Evolutionary conservation across 371 early-diverging fungal species (phyloP), one percentile per base, ranked within the genome.

Genomic region (Circinella minor): DNA sequence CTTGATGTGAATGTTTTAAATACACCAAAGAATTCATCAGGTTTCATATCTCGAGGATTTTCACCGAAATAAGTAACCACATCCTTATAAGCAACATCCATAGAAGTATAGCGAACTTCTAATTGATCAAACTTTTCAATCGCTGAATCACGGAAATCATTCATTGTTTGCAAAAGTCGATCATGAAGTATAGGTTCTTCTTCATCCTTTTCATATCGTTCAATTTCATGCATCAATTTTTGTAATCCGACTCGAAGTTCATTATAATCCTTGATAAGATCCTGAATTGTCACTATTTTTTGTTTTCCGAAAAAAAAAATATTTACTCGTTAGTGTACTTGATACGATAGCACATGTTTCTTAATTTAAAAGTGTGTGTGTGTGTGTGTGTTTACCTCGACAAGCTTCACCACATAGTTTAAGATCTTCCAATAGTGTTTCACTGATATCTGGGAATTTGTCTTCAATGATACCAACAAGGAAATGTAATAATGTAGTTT

Each of bases 21-120:
- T 38, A 94, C 88, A 17, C 91, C 90, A 85, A 95, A 94, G 84
- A 94, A 96, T 71, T 95, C 96, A 71, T 97, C 96, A 0, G 94
- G 94, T 60, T 93, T 92, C 81, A 89, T 92, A 18, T 85, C 78
- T 6, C 76, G 77, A 20, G 94, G 83, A 61, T 96, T 93, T 75
- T 97, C 97, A 36, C 96, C 96, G 75, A 88, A 95, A 62, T 89
- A 90, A 6, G 83, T 80, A 27, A 94, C 90, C 3, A 90, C 85
- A 60, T 91, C 89, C 66, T 88, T 85, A 68, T 92, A 92, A 2
- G 87, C 74, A 11, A 86, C 77, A 67, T 92, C 92, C 89, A 91
- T 86, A 1, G 84, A 77, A 7, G 80, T 73, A 65, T 86, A 86
- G 27, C 81, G 78, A 8, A 80, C 80, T 67, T 88, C 86, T 14